Percentiles rank a stretch among this genome's conserved stretches.
These are phyloP conservation scores for Cryptococcus deneoformans DNA, from an alignment of 1,284 basidiomycete species.

Conservation along the genomic window DNA sequence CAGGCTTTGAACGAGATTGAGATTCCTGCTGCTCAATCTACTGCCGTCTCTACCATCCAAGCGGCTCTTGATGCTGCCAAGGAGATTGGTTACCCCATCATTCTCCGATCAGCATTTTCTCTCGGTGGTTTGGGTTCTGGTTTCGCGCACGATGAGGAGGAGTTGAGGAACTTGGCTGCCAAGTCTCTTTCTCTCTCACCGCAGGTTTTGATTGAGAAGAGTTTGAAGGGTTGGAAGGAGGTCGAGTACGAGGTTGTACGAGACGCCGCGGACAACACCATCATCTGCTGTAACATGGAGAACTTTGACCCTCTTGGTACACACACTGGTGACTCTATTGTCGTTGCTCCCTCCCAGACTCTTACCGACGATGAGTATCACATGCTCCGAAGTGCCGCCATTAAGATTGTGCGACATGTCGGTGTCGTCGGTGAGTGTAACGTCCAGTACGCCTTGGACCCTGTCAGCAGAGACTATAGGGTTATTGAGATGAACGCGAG, in stretches of 20 bases:
- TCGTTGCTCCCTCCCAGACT: constrained; percentile 98
- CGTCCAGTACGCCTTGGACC: constrained; percentile 96
- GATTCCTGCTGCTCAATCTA: constrained; percentile 95
- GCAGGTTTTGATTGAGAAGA: constrained; percentile 96
- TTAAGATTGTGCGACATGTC: constrained; percentile 96
- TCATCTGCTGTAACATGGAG: constrained; percentile 99
- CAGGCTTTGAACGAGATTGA: constrained; percentile 98
- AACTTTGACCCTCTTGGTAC: constrained; percentile 99
- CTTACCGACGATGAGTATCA: constrained; percentile 98
- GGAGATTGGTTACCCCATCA: constrained; percentile 94
- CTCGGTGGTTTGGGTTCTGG: constrained; percentile 98
- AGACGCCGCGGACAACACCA: constrained; percentile 90
- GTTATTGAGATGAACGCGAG: constrained; percentile 98
- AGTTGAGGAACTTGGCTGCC: constrained; percentile 90
- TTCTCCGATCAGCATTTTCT: constrained; percentile 96
- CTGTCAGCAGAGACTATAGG: constrained; percentile 88
- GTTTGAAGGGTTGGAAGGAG: constrained; percentile 99
- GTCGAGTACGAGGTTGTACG: constrained; percentile 99
- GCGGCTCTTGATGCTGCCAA: constrained; percentile 89
- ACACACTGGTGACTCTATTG: constrained; percentile 99
- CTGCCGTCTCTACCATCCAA: constrained; percentile 93
- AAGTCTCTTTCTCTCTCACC: constrained; percentile 88
- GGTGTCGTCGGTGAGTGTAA: constrained; percentile 95
- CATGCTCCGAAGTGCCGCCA: constrained; percentile 95
- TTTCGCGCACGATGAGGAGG: constrained; percentile 93